Evolutionary conservation across 2,329 filamentous ascomycete genomes (phyloP), one percentile per base, ranked within the genome.

Genomic region (Microdochium paspali): DNA sequence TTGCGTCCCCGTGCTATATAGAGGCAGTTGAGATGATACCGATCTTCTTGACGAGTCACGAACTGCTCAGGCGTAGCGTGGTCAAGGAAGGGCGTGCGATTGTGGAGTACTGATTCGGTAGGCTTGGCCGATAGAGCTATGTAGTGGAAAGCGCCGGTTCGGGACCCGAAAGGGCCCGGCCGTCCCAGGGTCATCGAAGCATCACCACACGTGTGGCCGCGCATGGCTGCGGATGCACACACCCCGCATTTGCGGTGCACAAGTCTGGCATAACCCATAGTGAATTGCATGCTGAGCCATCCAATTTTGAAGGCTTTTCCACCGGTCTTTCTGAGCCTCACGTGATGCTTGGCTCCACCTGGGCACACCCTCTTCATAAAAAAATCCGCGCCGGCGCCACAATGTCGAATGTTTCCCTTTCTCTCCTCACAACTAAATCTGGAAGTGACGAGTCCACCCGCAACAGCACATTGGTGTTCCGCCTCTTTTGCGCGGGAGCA

Each of bases 401-500:
- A 47, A 43, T 47, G 54, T 47, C 53, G 52, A 48, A 59, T 58
- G 49, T 52, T 57, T 59, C 64, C 58, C 55, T 66, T 71, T 68
- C 68, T 64, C 69, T 76, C 73, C 68, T 64, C 67, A 79, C 67
- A 81, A 87, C 88, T 84, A 88, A 88, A 80, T 79, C 78, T 82
- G 84, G 82, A 79, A 65, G 74, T 84, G 84, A 90, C 77, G 85
- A 86, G 82, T 72, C 72, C 76, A 79, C 77, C 76, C 74, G 62
- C 69, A 66, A 63, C 72, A 75, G 69, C 66, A 69, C 66, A 82
- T 69, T 68, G 66, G 66, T 60, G 65, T 70, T 73, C 71, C 69
- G 67, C 70, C 66, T 69, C 57, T 66, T 35, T 21, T 7, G 60
- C 64, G 66, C 69, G 71, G 74, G 71, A 71, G 70, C 69, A 73